phyloP scores from a whole-genome alignment of 345 rosid species.

The Turnera subulata region DNA sequence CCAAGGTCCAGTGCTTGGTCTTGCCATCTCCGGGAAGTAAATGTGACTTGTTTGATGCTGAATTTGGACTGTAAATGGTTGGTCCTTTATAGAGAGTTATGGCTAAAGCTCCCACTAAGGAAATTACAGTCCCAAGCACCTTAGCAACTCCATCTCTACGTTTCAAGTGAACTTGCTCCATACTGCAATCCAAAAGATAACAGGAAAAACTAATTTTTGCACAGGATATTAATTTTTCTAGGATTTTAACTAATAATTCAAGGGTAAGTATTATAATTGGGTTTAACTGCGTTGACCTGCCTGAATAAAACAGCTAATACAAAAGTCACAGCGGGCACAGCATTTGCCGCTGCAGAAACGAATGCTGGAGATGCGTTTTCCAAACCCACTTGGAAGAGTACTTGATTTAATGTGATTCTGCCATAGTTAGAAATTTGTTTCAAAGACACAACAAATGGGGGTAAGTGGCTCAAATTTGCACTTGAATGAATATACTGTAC shows the following conservation, averaged over 20 bases:
- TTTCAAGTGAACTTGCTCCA: slow-evolving; percentile 47
- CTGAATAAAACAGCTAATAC: slow-evolving; percentile 53
- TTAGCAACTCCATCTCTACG: slow-evolving; percentile 58
- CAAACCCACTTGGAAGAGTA: slow-evolving; percentile 56
- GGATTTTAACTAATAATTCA: too few relatives aligned
- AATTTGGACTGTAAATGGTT: slow-evolving; percentile 36
- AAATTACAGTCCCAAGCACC: slow-evolving; percentile 53
- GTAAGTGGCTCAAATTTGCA: too few relatives aligned
- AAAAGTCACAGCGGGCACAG: slow-evolving; percentile 66
- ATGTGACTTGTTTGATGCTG: slow-evolving; percentile 9
- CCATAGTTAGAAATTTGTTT: not conserved
- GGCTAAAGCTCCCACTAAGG: slow-evolving; percentile 51
- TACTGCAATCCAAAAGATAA: slow-evolving; percentile 27
- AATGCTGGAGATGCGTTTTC: slow-evolving; percentile 60
- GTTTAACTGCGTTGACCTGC: slow-evolving; percentile 23
- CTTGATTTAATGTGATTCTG: slow-evolving; percentile 61
- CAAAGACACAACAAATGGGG: not conserved
- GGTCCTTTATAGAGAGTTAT: slow-evolving; percentile 69
- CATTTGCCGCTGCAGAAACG: slow-evolving; percentile 68
- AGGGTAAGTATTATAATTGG: not conserved
- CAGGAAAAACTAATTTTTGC: too few relatives aligned
- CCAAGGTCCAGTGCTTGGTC: slow-evolving; percentile 56
- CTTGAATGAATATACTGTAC: too few relatives aligned
- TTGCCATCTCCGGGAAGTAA: slow-evolving; percentile 23
- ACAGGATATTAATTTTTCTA: not conserved